Evolutionary conservation across 192 early-diverging fungal genomes (phyloP), one percentile per base, ranked within the genome.

Genomic region (Thamnidium elegans): DNA sequence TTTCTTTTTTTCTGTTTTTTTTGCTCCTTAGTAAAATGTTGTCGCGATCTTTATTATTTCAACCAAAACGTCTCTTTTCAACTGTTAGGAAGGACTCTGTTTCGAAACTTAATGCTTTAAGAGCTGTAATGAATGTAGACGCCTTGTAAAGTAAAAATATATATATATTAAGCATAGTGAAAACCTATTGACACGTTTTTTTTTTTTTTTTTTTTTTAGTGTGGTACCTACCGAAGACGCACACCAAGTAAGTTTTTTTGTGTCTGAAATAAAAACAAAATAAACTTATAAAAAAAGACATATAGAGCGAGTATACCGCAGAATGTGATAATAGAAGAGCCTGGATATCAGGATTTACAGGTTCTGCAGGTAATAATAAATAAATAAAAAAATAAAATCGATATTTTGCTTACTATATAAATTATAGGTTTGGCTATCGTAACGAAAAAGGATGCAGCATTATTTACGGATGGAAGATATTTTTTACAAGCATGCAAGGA

Each of bases 381-480:
- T 21, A 42, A 6, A 45, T 14, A 30, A 44, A 4, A 30, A 7
- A 44, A 11, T 3, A 15, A 1, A 10, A 4, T n/a, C n/a, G 13
- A 21, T 17, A 17, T 11, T 19, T 4, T 34, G 10, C 7, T 34
- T 14, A 60, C 26, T 10, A n/a, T 50, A 2, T 34, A 9, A 14
- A 55, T n/a, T 43, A 31, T 21, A 81, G 88, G 90, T 20, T 84
- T 88, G 54, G 96, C 94, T 7, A 86, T 98, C 19, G 84, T 98
- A 20, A 89, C 91, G 2, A 58, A 78, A 44, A 81, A 89, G 48
- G 69, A 83, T 56, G 94, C 94, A 51, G 86, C 90, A 10, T 82
- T 98, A 65, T 98, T 95, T 74, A 98, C 96, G 3, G 96, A 98
- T 71, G 96, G 96, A 4, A 83, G 96, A 53, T 98, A 98, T 87